Base-by-base conservation (phyloP, 768 basidiomycete genomes). In the Mycena alexandri region DNA sequence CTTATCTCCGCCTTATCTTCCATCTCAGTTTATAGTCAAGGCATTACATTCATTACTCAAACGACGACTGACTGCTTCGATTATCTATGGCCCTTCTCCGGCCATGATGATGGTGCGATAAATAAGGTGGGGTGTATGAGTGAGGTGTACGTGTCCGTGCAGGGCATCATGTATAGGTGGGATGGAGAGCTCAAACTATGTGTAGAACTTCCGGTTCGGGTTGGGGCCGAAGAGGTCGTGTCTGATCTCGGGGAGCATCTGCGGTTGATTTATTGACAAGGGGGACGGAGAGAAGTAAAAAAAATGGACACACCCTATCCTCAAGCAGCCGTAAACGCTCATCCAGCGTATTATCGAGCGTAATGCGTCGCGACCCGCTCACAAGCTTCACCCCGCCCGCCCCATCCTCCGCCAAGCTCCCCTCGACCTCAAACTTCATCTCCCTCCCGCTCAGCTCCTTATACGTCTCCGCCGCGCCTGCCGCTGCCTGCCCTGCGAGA, bases 161-260 rank as follows among this genome's bases (percentile, higher is more conserved):
- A 44, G 33, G 44, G 24, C 29, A 6, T 29, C 29, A 29, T 29
- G 29, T 29, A 29, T 29, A 29, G 3, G 29, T 29, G 29, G 29
- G 29, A 29, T 6, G 29, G 29, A 58, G 5, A 63, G 46, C 42
- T 5, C 24, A 55, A 36, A 48, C 79, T 77, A 93, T 76, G 90
- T 90, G 79, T 89, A 93, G 85, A 96, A 97, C 78, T 94, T 96
- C 75, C 96, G 89, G 82, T 97, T 98, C 79, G 88, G 86, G 79
- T 98, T 98, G 38, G 84, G 79, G 17, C 97, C 97, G 72, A 97
- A 99, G 50, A 98, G 84, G 73, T 95, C 92, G 69, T 84, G 85
- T 72, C 97, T 85, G 72, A 99, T 94, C 81, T 98, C 96, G 2
- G 97, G 97, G 25, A 99, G 84, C 97, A 98, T 98, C 94, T 97